Base-by-base conservation (phyloP, 225 moss, liverwort and hornwort genomes). In the Physcomitrellopsis africana region DNA sequence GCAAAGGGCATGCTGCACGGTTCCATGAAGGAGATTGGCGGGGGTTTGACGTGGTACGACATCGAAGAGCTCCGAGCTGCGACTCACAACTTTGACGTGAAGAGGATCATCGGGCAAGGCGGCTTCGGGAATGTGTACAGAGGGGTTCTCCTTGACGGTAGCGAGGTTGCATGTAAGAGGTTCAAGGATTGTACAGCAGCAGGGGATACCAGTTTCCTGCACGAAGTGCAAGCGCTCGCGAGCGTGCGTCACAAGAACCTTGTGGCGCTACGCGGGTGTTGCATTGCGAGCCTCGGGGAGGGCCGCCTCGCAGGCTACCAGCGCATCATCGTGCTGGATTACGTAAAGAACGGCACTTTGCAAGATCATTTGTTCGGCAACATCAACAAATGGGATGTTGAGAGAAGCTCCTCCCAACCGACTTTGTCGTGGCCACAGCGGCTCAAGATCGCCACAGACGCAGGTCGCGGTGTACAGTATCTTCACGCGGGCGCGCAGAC, bases 261-360 rank as follows among this genome's bases (percentile, higher is more conserved):
- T 37, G 87, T 93, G 16, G 58, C 82, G 20, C 70, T 93, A 7
- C 77, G 91, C 0, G 93, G 93, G 7, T 93, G 89, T 56, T 93
- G 91, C 62, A 77, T 93, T 43, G 83, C 83, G 1, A 87, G 82
- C 74, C 83, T 74, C 27, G 74, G 66, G 9, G 53, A 49, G 4
- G 18, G 63, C 2, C 64, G 64, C 24, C 43, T 65, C 15, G 82
- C 81, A 19, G 91, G 93, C 56, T 84, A 89, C 67, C 91, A 89
- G 63, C 89, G 93, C 51, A 84, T 93, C 18, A 87, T 93, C 68
- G 76, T 93, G 67, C 87, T 87, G 44, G 93, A 93, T 24, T 90
- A 79, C 69, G 72, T 91, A 44, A 63, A 69, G 10, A 87, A 87
- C 59, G 89, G 91, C 23, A 91, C 82, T 73, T 69, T 93, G 17